Base-by-base conservation (phyloP, 306 rosid genomes). In the Sphenostylis stenocarpa region DNA sequence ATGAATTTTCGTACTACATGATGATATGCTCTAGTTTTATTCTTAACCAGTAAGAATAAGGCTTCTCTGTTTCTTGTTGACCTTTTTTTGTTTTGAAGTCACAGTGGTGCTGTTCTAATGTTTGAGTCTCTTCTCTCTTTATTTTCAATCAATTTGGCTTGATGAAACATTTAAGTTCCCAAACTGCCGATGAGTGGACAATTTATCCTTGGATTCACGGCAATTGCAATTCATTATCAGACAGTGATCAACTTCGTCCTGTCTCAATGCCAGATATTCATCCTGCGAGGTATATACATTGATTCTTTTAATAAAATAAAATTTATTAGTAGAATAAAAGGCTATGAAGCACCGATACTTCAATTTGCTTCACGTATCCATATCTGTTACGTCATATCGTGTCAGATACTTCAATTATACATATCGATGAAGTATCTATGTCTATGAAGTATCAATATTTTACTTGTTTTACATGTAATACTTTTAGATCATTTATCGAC, bases 11-110 rank as follows among this genome's bases (percentile, higher is more conserved):
- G 33, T 95, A 95, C 86, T 92, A 95, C 86, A 95, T 95, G 99
- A 95, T 95, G 99, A 95, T 95, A 89, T 92, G 97, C 88, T 95
- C 97, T 23, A 90, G 93, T 88, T 95, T 88, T 89, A 92, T 95
- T 84, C 99, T 95, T 76, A 95, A 95, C 80, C 79, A 86, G 99
- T 95, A 91, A 88, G 98, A 77, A 73, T 34, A 57, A 13, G 63
- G n/a, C 39, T 21, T 51, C 4, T 75, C 47, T 15, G 3, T 70
- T 83, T 67, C 63, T 21, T 67, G 19, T 63, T 60, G n/a, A 73
- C 80, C 57, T 58, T 51, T 65, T 14, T 24, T 71, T 4, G 38
- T 51, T 56, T 70, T 60, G 57, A 70, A 62, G 48, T 34, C 72
- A 69, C 29, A 20, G 17, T 26, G 51, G 58, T 57, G 19, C 73